Percentiles rank a stretch among this genome's conserved stretches.
Conservation (phyloP, 495 filamentous ascomycete genomes). For the Amphirosellinia nigrospora region DNA sequence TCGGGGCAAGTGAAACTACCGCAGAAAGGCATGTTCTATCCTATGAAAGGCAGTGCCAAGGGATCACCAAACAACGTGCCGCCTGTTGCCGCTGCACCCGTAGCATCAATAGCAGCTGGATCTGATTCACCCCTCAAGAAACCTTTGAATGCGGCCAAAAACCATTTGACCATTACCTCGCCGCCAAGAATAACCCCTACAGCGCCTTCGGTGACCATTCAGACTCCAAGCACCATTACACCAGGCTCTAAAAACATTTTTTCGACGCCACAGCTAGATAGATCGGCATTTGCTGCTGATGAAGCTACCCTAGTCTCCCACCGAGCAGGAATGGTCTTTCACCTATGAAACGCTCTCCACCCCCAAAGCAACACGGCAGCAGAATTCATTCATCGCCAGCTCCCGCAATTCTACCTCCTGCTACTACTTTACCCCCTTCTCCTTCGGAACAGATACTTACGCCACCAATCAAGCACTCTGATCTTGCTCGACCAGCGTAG, state of each 20-base stretch:
- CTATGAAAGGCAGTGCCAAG: constrained; percentile 34
- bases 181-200: constrained; percentile 29
- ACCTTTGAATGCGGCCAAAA: constrained; percentile 33
- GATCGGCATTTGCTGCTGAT: constrained; percentile 6
- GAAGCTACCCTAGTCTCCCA: constrained; percentile 53
- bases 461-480: constrained; percentile 54
- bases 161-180: constrained; percentile 30
- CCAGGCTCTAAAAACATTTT: constrained; percentile 26
- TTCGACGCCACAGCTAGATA: constrained; percentile 39
- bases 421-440: constrained; percentile 57
- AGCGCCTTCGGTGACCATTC: constrained; percentile 26
- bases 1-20: constrained; percentile 31
- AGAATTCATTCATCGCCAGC: constrained; percentile 36
- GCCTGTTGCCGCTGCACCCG: constrained; percentile 32
- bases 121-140: constrained; percentile 37
- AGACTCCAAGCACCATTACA: constrained; percentile 28
- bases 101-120: constrained; percentile 27
- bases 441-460: constrained; percentile 56
- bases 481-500: constrained; percentile 39
- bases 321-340: constrained; percentile 70
- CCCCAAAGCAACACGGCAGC: constrained; percentile 39
- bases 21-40: constrained; percentile 39
- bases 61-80: constrained; percentile 35
- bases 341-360: constrained; percentile 73
- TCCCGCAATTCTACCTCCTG: constrained; percentile 56